A percentile compares a stretch with the other conserved stretches of the same genome.
phyloP scores from a whole-genome alignment of 2,329 filamentous ascomycete species.

The Nannizzia gypsea region DNA sequence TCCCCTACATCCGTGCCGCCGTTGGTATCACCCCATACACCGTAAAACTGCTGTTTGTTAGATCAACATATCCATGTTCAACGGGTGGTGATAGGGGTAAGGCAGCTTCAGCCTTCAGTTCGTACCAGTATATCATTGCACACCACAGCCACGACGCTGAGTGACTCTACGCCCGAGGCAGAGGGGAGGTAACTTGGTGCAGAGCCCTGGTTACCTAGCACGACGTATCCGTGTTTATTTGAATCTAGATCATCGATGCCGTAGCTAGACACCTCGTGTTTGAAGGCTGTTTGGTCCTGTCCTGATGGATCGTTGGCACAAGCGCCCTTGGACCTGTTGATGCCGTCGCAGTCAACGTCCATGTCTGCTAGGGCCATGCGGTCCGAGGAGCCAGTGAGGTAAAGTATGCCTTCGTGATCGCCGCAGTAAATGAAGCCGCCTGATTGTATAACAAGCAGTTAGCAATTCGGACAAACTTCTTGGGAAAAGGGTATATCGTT shows the following conservation, averaged over 20 bases:
- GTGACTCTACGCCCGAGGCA: conserved; percentile 36
- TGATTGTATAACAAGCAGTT: too few relatives aligned
- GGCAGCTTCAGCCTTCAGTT: too few relatives aligned
- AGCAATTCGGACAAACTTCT: too few relatives aligned
- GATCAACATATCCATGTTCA: conserved; percentile 27
- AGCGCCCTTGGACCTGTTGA: conserved; percentile 6
- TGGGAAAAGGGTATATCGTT: background rate
- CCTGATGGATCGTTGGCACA: conserved; percentile 6
- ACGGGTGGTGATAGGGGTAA: too few relatives aligned
- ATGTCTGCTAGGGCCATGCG: conserved; percentile 11
- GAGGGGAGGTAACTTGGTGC: conserved; percentile 32
- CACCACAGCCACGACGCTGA: conserved; percentile 46
- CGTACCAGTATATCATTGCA: conserved; percentile 29
- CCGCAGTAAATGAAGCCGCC: conserved; percentile 8
- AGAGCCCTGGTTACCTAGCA: conserved; percentile 16
- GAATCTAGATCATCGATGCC: conserved; percentile 18
- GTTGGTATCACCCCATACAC: conserved; percentile 38
- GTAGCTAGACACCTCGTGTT: conserved; percentile 8
- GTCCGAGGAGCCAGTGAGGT: conserved; percentile 8
- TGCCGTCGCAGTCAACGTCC: conserved; percentile 14
- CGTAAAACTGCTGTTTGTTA: conserved; percentile 37
- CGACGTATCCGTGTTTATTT: conserved; percentile 19
- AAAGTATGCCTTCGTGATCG: conserved; percentile 9
- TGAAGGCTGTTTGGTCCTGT: conserved; percentile 12
- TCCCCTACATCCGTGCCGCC: background rate